A percentile compares a stretch with the other conserved stretches of the same genome.
phyloP scores from a whole-genome alignment of 345 rosid species.

The Hibiscus mutabilis region DNA sequence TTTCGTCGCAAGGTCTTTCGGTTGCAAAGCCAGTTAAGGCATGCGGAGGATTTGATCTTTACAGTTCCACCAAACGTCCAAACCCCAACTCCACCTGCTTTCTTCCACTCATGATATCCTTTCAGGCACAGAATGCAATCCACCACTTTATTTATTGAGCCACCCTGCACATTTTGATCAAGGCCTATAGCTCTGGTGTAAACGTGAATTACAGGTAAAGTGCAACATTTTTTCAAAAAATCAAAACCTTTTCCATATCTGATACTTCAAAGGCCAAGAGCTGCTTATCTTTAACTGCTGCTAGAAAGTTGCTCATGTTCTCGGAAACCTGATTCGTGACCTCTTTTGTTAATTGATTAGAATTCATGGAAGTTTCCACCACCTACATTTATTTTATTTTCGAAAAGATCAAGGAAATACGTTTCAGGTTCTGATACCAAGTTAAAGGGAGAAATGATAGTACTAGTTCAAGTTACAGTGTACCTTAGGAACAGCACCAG shows the following conservation, averaged over 20 bases:
- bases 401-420: not conserved
- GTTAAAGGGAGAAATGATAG: not conserved
- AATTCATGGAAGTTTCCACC: slow-evolving; percentile 53
- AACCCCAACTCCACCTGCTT: slow-evolving; percentile 81
- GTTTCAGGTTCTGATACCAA: not conserved
- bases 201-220: not conserved
- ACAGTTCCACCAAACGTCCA: slow-evolving; percentile 96
- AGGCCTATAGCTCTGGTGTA: slow-evolving; percentile 24
- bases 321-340: slow-evolving; percentile 78
- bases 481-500: slow-evolving; percentile 91
- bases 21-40: slow-evolving; percentile 35
- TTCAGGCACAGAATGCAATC: slow-evolving; percentile 87
- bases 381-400: slow-evolving; percentile 28
- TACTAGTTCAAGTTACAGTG: not conserved
- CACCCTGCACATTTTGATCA: slow-evolving; percentile 43
- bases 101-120: slow-evolving; percentile 87
- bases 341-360: slow-evolving; percentile 58
- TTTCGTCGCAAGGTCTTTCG: slow-evolving; percentile 58
- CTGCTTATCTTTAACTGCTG: slow-evolving; percentile 79
- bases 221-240: not conserved
- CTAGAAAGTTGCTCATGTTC: slow-evolving; percentile 84
- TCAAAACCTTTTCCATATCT: slow-evolving; percentile 69
- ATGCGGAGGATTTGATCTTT: slow-evolving; percentile 64
- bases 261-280: slow-evolving; percentile 91
- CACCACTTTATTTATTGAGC: slow-evolving; percentile 82